Conservation (phyloP, 1,284 basidiomycete species). For the Apiotrichum sp. region DNA sequence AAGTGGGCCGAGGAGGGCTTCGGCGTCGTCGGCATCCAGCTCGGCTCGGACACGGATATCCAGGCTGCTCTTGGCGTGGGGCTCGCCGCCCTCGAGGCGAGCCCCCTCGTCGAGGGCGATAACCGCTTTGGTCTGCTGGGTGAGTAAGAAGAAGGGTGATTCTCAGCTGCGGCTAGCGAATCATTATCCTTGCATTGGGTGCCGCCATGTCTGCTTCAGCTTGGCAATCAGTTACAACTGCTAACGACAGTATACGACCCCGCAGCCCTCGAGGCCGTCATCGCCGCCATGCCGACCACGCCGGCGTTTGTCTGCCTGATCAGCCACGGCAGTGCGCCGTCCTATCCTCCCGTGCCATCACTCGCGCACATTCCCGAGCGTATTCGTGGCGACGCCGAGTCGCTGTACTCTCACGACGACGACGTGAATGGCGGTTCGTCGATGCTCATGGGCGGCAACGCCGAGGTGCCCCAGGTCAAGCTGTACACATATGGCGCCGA, state of each 20-base stretch:
- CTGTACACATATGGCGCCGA: constrained; percentile 9
- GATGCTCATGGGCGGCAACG: neutral
- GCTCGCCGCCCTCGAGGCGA: constrained; percentile 12
- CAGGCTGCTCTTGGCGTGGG: constrained; percentile 7
- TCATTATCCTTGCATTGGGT: neutral
- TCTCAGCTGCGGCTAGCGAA: too few species aligned
- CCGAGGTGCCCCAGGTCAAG: constrained; percentile 1
- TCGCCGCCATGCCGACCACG: constrained; percentile 2
- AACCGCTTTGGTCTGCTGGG: constrained; percentile 11
- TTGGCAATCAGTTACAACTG: too few species aligned
- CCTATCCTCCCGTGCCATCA: constrained; percentile 4
- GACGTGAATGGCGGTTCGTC: neutral
- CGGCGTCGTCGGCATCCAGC: constrained; percentile 12
- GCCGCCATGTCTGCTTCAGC: neutral
- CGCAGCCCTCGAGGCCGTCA: constrained; percentile 9
- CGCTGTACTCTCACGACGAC: neutral
- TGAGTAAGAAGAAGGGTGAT: too few species aligned
- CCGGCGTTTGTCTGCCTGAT: constrained; percentile 9
- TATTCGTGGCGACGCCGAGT: constrained; percentile 1
- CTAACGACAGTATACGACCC: constrained; percentile 19
- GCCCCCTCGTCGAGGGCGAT: constrained; percentile 2
- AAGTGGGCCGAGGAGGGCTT: constrained; percentile 23
- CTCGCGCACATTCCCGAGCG: constrained; percentile 9
- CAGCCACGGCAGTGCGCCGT: constrained; percentile 12
- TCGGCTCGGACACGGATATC: constrained; percentile 10